These are phyloP conservation scores for Acrocalymma vagum DNA, from an alignment of 2,329 filamentous ascomycete genomes.

Conservation along the genomic window DNA sequence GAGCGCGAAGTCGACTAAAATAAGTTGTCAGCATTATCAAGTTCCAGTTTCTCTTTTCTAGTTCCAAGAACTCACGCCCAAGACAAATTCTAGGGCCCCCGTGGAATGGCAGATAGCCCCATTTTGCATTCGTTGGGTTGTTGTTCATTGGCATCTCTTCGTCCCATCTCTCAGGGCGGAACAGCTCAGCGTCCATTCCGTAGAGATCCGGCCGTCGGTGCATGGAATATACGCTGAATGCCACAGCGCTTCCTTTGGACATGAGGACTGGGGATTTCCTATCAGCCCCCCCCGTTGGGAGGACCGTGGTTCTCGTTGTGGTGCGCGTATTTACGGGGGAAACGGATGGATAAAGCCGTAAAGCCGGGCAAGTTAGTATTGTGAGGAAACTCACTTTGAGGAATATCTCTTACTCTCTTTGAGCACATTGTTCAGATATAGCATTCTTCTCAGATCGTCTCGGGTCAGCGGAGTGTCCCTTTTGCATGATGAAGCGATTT, in stretches of 20 bases:
- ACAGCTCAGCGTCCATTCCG: slow-evolving; percentile 26
- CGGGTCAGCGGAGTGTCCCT: slow-evolving; percentile 52
- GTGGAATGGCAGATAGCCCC: slow-evolving; percentile 32
- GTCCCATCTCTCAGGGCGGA: slow-evolving; percentile 20
- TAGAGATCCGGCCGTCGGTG: slow-evolving; percentile 25
- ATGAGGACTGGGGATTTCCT: slow-evolving; percentile 38
- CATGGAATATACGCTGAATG: slow-evolving; percentile 28
- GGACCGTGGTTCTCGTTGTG: slow-evolving; percentile 27
- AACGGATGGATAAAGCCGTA: slow-evolving; percentile 37
- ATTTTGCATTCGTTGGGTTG: slow-evolving; percentile 22
- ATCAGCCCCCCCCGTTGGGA: slow-evolving; percentile 36
- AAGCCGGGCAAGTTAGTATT: slow-evolving; percentile 12
- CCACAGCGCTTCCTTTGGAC: slow-evolving; percentile 25
- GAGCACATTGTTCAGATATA: slow-evolving; percentile 34
- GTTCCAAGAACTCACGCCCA: slow-evolving; percentile 28
- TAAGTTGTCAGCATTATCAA: too few species aligned
- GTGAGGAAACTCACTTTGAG: not conserved
- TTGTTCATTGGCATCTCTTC: slow-evolving; percentile 28
- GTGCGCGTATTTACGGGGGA: slow-evolving; percentile 36
- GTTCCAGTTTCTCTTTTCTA: too few species aligned
- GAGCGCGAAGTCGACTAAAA: slow-evolving; percentile 29
- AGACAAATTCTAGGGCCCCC: slow-evolving; percentile 27
- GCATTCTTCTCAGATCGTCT: slow-evolving; percentile 48
- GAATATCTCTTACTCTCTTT: slow-evolving; percentile 49
- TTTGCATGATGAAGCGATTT: slow-evolving; percentile 26